These are phyloP conservation scores for Trapa bicornis DNA, from an alignment of 345 rosid genomes.

Conservation along the genomic window DNA sequence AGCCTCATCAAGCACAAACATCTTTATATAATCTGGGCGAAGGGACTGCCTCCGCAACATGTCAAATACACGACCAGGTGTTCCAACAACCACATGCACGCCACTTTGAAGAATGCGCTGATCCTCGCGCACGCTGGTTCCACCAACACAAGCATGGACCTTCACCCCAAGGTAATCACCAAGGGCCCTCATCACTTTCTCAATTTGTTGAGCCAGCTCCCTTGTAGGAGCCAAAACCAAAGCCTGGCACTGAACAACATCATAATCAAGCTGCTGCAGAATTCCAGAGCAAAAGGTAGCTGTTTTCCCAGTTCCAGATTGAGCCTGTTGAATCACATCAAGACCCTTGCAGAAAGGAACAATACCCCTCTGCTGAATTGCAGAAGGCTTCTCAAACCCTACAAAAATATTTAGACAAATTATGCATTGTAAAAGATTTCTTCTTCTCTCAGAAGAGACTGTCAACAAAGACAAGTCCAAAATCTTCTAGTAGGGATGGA, in stretches of 20 bases:
- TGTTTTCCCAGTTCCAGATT: conserved; percentile 93
- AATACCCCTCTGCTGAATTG: conserved; percentile 90
- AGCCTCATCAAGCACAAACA: conserved; percentile 95
- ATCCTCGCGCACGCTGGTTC: conserved; percentile 92
- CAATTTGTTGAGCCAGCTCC: conserved; percentile 89
- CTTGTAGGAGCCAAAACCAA: conserved; percentile 85
- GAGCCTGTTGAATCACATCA: conserved; percentile 95
- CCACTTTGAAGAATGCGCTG: conserved; percentile 85
- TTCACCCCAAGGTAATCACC: conserved; percentile 89
- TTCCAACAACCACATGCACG: conserved; percentile 93
- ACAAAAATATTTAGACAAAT: not conserved
- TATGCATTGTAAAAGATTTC: not conserved
- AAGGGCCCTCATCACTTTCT: conserved; percentile 93
- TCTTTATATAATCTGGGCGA: conserved; percentile 62
- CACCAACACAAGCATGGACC: conserved; percentile 96
- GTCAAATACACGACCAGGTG: conserved; percentile 97
- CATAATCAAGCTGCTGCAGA: conserved; percentile 75
- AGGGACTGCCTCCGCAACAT: conserved; percentile 85
- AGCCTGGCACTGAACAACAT: conserved; percentile 68
- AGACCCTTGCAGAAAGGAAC: conserved; percentile 93
- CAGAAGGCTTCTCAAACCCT: conserved; percentile 98
- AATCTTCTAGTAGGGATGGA: not conserved
- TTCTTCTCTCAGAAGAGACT: not conserved
- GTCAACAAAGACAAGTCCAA: not conserved
- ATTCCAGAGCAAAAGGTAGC: conserved; percentile 95